These are phyloP conservation scores for Aphanomyces cochlioides DNA, from an alignment of 352 stramenopile species.

Conservation along the genomic window DNA sequence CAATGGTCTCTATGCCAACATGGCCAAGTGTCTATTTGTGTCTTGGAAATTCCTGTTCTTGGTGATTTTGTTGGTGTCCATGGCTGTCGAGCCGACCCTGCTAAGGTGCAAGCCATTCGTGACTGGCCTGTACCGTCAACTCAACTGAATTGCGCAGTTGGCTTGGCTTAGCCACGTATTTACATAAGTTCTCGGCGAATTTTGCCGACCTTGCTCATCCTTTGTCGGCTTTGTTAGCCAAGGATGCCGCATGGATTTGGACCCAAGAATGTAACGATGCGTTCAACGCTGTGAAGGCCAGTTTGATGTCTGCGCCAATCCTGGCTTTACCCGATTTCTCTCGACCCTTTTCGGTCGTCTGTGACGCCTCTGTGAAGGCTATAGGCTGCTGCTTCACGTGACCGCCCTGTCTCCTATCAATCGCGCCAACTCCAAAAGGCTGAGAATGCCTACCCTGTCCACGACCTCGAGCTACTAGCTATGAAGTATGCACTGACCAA, in stretches of 20 bases:
- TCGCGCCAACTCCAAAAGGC: conserved; percentile 33
- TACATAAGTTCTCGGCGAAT: conserved; percentile 31
- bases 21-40: conserved; percentile 29
- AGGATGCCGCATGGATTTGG: no score
- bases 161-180: conserved; percentile 25
- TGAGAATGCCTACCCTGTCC: conserved; percentile 35
- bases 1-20: conserved; percentile 35
- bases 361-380: conserved; percentile 32
- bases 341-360: conserved; percentile 33
- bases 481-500: neutral
- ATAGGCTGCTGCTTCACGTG: conserved; percentile 32
- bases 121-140: conserved; percentile 28
- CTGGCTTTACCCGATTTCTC: conserved; percentile 14
- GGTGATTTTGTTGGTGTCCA: conserved; percentile 32
- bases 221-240: no score
- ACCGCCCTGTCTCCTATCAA: conserved; percentile 36
- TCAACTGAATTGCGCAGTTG: conserved; percentile 25
- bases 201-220: no score
- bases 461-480: neutral
- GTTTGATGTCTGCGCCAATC: neutral
- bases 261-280: conserved; percentile 2
- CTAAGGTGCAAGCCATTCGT: conserved; percentile 25
- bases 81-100: conserved; percentile 12
- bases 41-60: conserved; percentile 34
- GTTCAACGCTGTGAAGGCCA: conserved; percentile 18